These are phyloP conservation scores for Fraxinus excelsior DNA, from an alignment of 257 asterid genomes.

Conservation along the genomic window DNA sequence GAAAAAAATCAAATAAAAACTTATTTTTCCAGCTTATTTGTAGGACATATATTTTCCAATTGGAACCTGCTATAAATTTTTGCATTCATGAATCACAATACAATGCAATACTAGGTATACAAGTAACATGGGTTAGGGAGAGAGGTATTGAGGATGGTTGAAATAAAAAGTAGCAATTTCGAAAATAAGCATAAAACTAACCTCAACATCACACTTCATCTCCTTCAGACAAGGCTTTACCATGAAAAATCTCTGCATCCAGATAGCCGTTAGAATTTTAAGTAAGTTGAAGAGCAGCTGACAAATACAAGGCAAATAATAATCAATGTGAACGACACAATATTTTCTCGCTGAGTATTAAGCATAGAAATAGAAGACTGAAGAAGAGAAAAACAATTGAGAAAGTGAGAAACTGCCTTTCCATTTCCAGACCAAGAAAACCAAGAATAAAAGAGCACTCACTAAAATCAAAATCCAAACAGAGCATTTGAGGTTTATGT, in stretches of 20 bases:
- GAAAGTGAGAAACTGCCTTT: constrained; percentile 6
- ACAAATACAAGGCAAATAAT: not conserved
- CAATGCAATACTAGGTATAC: not conserved
- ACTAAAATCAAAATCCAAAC: not conserved
- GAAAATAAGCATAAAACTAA: constrained; percentile 31
- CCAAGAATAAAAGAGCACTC: not conserved
- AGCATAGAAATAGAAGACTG: constrained; percentile 9
- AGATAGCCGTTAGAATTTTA: constrained; percentile 32
- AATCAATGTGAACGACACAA: not conserved
- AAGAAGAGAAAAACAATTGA: constrained; percentile 8
- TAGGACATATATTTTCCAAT: not conserved
- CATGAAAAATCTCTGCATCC: constrained; percentile 89
- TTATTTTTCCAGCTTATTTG: not conserved
- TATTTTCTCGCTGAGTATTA: constrained; percentile 14
- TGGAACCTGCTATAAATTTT: not conserved
- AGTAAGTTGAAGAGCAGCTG: constrained; percentile 21
- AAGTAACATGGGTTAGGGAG: not conserved
- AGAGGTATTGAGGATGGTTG: not conserved
- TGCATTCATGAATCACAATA: not conserved
- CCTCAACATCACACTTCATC: constrained; percentile 99
- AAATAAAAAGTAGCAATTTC: not conserved
- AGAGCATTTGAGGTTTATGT: not conserved
- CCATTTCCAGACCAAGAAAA: constrained; percentile 9
- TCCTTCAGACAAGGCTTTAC: constrained; percentile 97
- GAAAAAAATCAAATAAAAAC: not conserved